phyloP scores from a whole-genome alignment of 2,329 filamentous ascomycete species.

The Cercospora brassicicola region DNA sequence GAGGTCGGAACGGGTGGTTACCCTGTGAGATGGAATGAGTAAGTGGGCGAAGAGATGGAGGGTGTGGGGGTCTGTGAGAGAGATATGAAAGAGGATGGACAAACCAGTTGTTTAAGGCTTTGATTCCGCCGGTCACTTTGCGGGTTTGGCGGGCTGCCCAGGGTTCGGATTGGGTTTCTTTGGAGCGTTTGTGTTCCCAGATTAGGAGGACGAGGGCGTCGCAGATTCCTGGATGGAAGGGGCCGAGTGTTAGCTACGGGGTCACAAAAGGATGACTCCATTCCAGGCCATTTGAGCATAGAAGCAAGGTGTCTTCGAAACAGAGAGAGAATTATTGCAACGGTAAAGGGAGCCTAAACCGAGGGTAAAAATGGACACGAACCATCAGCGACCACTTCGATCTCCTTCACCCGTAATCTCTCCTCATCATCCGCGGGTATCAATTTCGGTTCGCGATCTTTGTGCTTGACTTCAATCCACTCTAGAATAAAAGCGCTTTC shows the following conservation, averaged over 20 bases:
- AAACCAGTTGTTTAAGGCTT: slow-evolving; percentile 35
- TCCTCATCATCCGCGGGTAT: slow-evolving; percentile 34
- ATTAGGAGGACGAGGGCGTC: slow-evolving; percentile 43
- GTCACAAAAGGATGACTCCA: too few species aligned
- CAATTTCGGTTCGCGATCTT: slow-evolving; percentile 31
- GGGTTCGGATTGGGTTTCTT: slow-evolving; percentile 34
- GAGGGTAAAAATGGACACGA: not conserved
- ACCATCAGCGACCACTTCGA: slow-evolving; percentile 42
- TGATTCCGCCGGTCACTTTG: slow-evolving; percentile 40
- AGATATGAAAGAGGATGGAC: not conserved
- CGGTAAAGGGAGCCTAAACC: too few species aligned
- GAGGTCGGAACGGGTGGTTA: not conserved
- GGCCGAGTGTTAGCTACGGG: not conserved
- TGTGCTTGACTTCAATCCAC: slow-evolving; percentile 40
- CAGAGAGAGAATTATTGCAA: too few species aligned
- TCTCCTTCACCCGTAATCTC: slow-evolving; percentile 37
- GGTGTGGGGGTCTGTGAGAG: not conserved
- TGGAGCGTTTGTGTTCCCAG: slow-evolving; percentile 39
- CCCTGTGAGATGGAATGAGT: not conserved
- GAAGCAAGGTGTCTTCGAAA: too few species aligned
- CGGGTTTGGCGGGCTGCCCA: slow-evolving; percentile 42
- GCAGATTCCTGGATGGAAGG: slow-evolving; percentile 31
- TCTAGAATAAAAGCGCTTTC: slow-evolving; percentile 44
- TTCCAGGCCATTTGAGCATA: too few species aligned
- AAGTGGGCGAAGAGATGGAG: not conserved